Evolutionary conservation across 169 alveolate species (phyloP).

Genomic region (Neospora caninum): DNA sequence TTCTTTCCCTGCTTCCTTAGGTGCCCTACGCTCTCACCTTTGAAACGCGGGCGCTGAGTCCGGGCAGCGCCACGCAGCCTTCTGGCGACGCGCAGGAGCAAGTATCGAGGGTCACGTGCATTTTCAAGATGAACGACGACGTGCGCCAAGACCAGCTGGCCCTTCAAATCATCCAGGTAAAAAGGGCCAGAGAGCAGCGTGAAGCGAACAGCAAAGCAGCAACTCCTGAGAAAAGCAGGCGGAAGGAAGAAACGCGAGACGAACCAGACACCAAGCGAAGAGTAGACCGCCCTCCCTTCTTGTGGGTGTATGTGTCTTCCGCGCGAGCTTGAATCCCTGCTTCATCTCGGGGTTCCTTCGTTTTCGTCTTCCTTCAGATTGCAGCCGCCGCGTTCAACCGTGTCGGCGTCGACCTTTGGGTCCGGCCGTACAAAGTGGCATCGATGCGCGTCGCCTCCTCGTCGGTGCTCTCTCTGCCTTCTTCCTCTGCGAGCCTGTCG

Average conservation of each 20-base stretch:
- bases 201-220: neutral
- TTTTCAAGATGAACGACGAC: conserved; percentile 56
- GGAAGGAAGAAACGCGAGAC: neutral
- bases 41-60: conserved; percentile 30
- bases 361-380: neutral
- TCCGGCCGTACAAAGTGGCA: conserved; percentile 32
- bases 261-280: no score
- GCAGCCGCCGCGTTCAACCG: conserved; percentile 39
- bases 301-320: no score
- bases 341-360: neutral
- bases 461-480: neutral
- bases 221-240: neutral
- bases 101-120: conserved; percentile 30
- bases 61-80: neutral
- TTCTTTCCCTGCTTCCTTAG: neutral
- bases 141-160: conserved; percentile 62
- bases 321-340: no score
- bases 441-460: conserved; percentile 27
- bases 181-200: neutral
- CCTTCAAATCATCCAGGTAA: conserved; percentile 44
- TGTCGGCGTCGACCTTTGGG: conserved; percentile 32
- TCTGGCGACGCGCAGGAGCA: neutral
- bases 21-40: conserved; percentile 37
- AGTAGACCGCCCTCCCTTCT: no score
- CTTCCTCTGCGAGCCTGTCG: neutral